These are phyloP conservation scores for Gigaspora rosea DNA, from an alignment of 192 early-diverging fungal species.

Conservation along the genomic window DNA sequence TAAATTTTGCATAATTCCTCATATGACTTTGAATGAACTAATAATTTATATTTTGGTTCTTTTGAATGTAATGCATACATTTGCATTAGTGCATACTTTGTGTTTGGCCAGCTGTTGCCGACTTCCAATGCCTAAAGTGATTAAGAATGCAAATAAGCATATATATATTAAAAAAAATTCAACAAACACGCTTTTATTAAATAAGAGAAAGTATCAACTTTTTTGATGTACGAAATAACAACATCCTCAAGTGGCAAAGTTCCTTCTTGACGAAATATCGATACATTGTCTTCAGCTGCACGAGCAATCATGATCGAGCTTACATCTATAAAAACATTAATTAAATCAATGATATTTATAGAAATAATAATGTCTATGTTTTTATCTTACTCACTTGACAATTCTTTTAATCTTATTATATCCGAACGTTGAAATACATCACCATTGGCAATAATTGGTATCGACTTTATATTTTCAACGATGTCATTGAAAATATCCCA, in stretches of 20 bases:
- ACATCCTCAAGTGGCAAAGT: slow-evolving; percentile 54
- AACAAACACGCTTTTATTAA: not conserved
- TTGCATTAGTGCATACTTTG: slow-evolving; percentile 89
- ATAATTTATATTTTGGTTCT: slow-evolving; percentile 44
- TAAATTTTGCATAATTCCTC: slow-evolving; percentile 54
- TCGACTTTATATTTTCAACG: slow-evolving; percentile 57
- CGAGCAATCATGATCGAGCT: slow-evolving; percentile 90
- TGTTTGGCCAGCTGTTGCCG: slow-evolving; percentile 78
- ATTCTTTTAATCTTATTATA: slow-evolving; percentile 59
- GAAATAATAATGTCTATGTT: not conserved
- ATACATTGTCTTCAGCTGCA: slow-evolving; percentile 82
- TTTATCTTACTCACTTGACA: slow-evolving; percentile 45
- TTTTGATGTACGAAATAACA: slow-evolving; percentile 67
- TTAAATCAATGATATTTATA: not conserved
- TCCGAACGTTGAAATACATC: slow-evolving; percentile 75
- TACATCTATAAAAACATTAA: slow-evolving; percentile 29
- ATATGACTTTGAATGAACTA: slow-evolving; percentile 55
- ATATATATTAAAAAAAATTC: not conserved
- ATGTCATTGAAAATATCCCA: slow-evolving; percentile 83
- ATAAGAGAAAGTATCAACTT: slow-evolving; percentile 37
- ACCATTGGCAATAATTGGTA: slow-evolving; percentile 92
- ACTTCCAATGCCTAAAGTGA: slow-evolving; percentile 55
- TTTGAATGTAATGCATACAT: slow-evolving; percentile 73
- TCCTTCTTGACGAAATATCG: slow-evolving; percentile 79
- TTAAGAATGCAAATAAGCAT: not conserved